Evolutionary conservation across 208 protist genomes (phyloP).

Genomic region (Porcisia hertigi): DNA sequence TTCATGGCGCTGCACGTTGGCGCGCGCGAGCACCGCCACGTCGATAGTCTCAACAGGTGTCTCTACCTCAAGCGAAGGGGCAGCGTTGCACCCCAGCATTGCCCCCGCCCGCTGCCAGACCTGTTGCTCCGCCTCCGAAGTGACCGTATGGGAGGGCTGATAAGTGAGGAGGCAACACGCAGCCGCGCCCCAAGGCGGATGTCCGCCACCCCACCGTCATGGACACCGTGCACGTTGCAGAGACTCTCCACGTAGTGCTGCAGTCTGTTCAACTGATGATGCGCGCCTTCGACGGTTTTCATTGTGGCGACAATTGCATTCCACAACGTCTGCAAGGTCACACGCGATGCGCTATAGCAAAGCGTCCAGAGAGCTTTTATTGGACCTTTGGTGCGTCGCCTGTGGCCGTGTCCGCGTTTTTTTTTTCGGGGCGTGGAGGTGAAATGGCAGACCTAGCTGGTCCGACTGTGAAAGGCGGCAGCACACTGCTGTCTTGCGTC

Average conservation of each 20-base stretch:
- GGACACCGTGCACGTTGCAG: not conserved
- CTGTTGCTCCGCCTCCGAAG: constrained; percentile 8
- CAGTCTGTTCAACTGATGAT: constrained; percentile 18
- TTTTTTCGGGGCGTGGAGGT: not conserved
- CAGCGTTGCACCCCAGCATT: not conserved
- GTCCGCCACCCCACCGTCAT: not conserved
- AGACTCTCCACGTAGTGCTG: constrained; percentile 3
- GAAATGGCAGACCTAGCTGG: not conserved
- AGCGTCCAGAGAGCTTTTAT: not conserved
- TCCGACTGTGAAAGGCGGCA: not conserved
- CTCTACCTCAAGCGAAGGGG: not conserved
- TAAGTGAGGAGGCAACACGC: constrained; percentile 8
- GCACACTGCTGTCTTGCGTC: not conserved
- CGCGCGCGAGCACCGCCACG: constrained; percentile 25
- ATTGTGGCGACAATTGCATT: constrained; percentile 5
- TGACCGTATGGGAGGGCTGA: constrained; percentile 20
- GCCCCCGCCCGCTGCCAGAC: constrained; percentile 28
- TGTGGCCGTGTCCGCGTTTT: not conserved
- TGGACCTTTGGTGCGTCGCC: not conserved
- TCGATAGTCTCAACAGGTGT: constrained; percentile 11
- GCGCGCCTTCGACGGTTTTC: constrained; percentile 4
- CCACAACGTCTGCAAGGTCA: constrained; percentile 16
- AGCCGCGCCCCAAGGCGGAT: constrained; percentile 3
- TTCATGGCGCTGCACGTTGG: constrained; percentile 24
- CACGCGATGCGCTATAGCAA: constrained; percentile 8